Conservation (phyloP, 257 asterid species). For the Jasminum sambac region DNA sequence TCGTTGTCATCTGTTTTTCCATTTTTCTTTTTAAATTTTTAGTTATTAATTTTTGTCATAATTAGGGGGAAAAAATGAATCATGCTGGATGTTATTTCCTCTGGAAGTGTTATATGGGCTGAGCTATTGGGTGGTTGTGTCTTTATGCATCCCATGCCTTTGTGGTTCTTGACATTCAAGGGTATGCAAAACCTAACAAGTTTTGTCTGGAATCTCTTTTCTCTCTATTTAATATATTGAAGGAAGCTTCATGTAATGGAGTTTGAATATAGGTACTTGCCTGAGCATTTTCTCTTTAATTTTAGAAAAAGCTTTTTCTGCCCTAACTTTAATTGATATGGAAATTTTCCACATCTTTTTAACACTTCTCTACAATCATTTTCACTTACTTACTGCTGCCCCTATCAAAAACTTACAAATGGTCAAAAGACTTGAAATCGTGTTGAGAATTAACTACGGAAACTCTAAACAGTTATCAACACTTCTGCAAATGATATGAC, state of each 20-base stretch:
- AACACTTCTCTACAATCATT: too few relatives aligned
- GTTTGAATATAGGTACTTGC: neutral
- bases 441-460: neutral
- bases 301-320: too few relatives aligned
- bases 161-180: neutral
- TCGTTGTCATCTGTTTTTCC: too few relatives aligned
- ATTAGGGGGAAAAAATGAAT: neutral
- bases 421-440: neutral
- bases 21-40: neutral
- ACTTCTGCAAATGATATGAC: neutral
- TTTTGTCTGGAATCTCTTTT: neutral
- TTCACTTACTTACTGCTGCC: too few relatives aligned
- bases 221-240: neutral
- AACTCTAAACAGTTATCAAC: neutral
- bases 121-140: neutral
- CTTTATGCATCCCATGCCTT: neutral
- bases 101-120: neutral
- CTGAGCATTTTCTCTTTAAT: too few relatives aligned
- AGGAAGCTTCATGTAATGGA: neutral
- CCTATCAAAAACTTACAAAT: neutral
- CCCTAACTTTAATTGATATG: too few relatives aligned
- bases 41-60: neutral
- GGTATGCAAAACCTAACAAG: neutral
- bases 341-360: too few relatives aligned
- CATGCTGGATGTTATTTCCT: neutral